Percentiles rank a stretch among this genome's conserved stretches.
Conservation (phyloP, 116 monocot species). For the Cymodocea nodosa region DNA sequence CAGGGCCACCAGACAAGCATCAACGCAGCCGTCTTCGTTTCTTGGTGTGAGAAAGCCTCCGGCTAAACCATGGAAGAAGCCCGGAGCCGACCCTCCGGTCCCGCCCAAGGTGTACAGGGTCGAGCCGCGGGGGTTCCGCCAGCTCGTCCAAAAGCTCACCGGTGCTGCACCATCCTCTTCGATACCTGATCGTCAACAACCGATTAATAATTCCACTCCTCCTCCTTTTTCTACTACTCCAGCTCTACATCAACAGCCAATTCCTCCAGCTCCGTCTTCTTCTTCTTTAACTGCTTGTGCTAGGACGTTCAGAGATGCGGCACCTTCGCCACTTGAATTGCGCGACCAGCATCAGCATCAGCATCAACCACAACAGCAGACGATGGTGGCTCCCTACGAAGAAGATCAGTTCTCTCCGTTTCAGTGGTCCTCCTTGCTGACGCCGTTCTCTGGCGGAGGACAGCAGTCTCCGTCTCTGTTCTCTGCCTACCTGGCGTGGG, state of each 20-base stretch:
- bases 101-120: slow-evolving; percentile 48
- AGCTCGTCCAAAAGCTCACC: slow-evolving; percentile 49
- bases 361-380: no score
- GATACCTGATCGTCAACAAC: background rate
- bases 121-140: slow-evolving; percentile 44
- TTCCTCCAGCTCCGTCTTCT: background rate
- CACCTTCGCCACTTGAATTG: background rate
- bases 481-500: slow-evolving; percentile 13
- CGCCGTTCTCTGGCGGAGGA: background rate
- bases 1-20: no score
- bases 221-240: background rate
- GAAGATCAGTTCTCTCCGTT: no score
- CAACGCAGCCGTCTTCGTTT: background rate
- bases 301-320: slow-evolving; percentile 1
- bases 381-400: background rate
- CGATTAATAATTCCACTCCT: no score
- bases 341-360: background rate
- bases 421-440: no score
- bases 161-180: slow-evolving; percentile 2
- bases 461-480: slow-evolving; percentile 9
- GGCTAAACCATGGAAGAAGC: slow-evolving; percentile 34
- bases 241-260: no score
- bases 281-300: background rate
- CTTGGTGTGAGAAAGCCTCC: slow-evolving; percentile 36
- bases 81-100: slow-evolving; percentile 13